Evolutionary conservation across 345 rosid genomes (phyloP), one percentile per base, ranked within the genome.

Genomic region (Rhizophora apiculata): DNA sequence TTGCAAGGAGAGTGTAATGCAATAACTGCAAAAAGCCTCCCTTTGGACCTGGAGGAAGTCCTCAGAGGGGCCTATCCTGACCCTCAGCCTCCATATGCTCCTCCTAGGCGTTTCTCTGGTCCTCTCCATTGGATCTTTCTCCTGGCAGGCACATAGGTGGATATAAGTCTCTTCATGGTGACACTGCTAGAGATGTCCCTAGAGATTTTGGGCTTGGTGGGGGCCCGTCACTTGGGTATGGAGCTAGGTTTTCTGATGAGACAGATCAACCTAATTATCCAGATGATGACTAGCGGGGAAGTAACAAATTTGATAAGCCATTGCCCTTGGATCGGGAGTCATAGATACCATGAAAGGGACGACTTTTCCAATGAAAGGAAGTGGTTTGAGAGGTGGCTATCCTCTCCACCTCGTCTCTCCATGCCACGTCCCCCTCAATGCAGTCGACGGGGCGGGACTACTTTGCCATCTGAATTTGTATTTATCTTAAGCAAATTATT

Each of bases 1-100:
- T 94, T 86, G 93, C 96, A 4, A 85, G 96, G 78, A 85, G 96
- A 22, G 93, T 86, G 70, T 64, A 21, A 71, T 90, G 97, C 68
- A 80, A 84, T 84, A 88, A 85, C 74, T 91, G 97, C 89, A 82
- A 82, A 82, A 86, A 81, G 76, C 81, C 75, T 68, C 91, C 96
- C 51, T 56, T 72, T 64, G 82, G 82, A 67, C 82, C 82, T 43
- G 84, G 60, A 21, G 86, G 80, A 53, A 89, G 86, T 83, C 91
- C 87, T 62, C 87, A 86, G 68, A 79, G 88, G 74, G 89, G 79
- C 53, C 53, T 80, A 82, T 76, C 84, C 82, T 31, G 84, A 70
- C 54, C 86, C 84, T 27, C 79, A 70, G 24, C 77, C 78, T 27
- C 68, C 71, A 30, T 86, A 74, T 83, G 77, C 78, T 67, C 82